Evolutionary conservation across 1,139 yeast species (phyloP).

Genomic region (Nadsonia starkeyi-henricii): DNA sequence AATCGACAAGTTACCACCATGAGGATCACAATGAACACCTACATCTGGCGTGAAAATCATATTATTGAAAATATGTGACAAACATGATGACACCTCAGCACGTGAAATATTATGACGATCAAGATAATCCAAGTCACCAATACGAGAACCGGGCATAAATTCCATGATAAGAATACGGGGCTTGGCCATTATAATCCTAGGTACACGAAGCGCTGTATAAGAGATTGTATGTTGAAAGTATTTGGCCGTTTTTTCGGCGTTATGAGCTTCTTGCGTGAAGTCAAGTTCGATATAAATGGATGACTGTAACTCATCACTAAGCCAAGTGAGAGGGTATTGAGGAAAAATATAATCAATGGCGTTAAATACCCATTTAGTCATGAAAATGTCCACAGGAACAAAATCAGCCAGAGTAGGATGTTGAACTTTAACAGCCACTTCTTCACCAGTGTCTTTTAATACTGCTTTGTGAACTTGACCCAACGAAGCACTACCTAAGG

Average conservation of each 20-base stretch:
- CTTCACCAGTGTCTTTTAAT: slow-evolving; percentile 43
- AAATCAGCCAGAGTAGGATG: slow-evolving; percentile 81
- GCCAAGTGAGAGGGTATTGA: slow-evolving; percentile 85
- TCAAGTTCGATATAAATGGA: slow-evolving; percentile 83
- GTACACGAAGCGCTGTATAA: slow-evolving; percentile 68
- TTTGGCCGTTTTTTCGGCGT: slow-evolving; percentile 53
- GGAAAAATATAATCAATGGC: slow-evolving; percentile 74
- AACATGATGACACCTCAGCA: slow-evolving; percentile 67
- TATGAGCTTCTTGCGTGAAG: slow-evolving; percentile 73
- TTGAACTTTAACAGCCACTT: slow-evolving; percentile 88
- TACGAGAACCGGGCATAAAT: slow-evolving; percentile 61
- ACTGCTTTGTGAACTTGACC: slow-evolving; percentile 89
- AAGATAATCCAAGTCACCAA: slow-evolving; percentile 61
- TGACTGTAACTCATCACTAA: slow-evolving; percentile 77
- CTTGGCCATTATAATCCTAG: slow-evolving; percentile 52
- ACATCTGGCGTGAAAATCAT: slow-evolving; percentile 93
- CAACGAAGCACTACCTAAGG: slow-evolving; percentile 89
- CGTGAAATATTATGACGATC: slow-evolving; percentile 52
- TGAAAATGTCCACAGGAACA: slow-evolving; percentile 75
- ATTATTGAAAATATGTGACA: slow-evolving; percentile 80
- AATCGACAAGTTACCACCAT: slow-evolving; percentile 90
- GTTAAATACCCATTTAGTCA: slow-evolving; percentile 65
- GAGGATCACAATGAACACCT: slow-evolving; percentile 94
- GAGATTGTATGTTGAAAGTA: slow-evolving; percentile 46
- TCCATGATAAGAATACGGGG: slow-evolving; percentile 80